Evolutionary conservation across 805 yeast genomes (phyloP), one percentile per base, ranked within the genome.

Genomic region (Candida orba): DNA sequence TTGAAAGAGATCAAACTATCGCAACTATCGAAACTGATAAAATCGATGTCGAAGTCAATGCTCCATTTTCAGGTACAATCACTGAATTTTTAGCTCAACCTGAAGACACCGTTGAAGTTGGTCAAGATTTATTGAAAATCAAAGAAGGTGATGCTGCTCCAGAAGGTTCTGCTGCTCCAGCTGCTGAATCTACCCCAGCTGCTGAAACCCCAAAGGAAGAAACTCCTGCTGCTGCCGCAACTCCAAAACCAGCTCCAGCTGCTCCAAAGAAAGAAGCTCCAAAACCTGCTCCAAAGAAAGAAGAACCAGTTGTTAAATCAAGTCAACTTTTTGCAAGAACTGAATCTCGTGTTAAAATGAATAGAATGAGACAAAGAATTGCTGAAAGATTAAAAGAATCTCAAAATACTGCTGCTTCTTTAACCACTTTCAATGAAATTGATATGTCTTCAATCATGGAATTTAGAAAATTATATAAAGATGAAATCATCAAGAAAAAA

Each of bases 321-420:
- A 59, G 62, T 51, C 63, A 27, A 43, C 54, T 22, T 29, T 87
- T 86, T 62, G 75, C 93, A 46, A 85, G 99, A 73, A 68, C 71
- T 49, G 98, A 93, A 72, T 84, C 81, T 63, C 79, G 89, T 65
- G 95, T 93, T 52, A 91, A 91, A 76, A 91, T 91, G 98, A 93
- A 90, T 81, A 86, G 99, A 75, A 93, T 91, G 98, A 84, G 99
- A 73, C 70, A 87, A 71, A 87, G 99, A 77, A 93, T 93, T 55
- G 96, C 99, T 48, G 98, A 91, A 75, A 87, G 99, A 72, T 84
- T 91, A 64, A 91, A 91, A 87, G 98, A 93, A 75, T 86, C 98
- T 31, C 99, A 91, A 72, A 93, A 93, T 76, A 90, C 98, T 44
- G 95, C 98, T 53, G 99, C 99, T 33, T 87, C 98, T 38, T 79